These are phyloP conservation scores for Yamadazyma ubonensis DNA, from an alignment of 805 yeast genomes.

Conservation along the genomic window DNA sequence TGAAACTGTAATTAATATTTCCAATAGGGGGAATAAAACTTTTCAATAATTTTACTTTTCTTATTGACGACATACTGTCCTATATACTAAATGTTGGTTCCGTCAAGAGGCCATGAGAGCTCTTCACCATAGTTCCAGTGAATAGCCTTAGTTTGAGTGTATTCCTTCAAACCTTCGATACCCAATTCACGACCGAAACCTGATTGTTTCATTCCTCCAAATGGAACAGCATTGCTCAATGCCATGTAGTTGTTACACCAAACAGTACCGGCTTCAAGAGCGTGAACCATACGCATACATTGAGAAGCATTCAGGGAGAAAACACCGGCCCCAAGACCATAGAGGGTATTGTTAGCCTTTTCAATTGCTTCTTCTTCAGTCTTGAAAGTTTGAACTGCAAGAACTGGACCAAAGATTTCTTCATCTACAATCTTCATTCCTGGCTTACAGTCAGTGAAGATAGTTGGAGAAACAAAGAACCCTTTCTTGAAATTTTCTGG, in stretches of 20 bases:
- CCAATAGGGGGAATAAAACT: no score
- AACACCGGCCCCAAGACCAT: conserved; percentile 71
- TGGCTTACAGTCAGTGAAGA: conserved; percentile 55
- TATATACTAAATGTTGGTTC: conserved; percentile 8
- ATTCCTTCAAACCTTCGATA: conserved; percentile 34
- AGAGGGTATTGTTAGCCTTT: conserved; percentile 67
- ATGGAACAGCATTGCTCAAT: conserved; percentile 54
- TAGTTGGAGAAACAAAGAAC: conserved; percentile 46
- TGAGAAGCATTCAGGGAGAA: conserved; percentile 51
- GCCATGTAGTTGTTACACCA: conserved; percentile 71
- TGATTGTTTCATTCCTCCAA: conserved; percentile 37
- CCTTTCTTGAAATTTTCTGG: conserved; percentile 18
- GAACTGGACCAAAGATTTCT: conserved; percentile 92
- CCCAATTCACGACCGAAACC: conserved; percentile 46
- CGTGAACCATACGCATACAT: conserved; percentile 33
- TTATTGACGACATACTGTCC: no score
- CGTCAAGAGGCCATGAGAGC: conserved; percentile 16
- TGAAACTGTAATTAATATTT: no score
- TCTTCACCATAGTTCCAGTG: conserved; percentile 18
- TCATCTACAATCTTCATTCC: conserved; percentile 66
- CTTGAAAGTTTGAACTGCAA: conserved; percentile 60
- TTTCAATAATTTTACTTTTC: no score
- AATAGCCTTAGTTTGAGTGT: conserved; percentile 34
- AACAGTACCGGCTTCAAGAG: conserved; percentile 62
- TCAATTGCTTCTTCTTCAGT: conserved; percentile 66